Conservation (phyloP, 1,139 yeast genomes). For the Hyphopichia fennica region DNA sequence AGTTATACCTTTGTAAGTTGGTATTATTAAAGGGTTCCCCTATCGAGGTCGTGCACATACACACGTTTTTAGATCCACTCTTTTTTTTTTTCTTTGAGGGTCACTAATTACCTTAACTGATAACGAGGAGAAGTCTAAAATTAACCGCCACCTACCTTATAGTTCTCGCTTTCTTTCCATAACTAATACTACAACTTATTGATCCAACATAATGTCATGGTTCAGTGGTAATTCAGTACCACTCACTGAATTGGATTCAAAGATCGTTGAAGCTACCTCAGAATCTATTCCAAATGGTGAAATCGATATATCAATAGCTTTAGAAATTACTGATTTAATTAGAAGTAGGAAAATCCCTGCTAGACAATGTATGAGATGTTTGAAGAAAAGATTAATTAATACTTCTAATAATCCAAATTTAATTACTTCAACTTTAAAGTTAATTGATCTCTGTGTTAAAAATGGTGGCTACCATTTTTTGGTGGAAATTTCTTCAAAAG, state of each 20-base stretch:
- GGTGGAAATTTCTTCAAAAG: conserved; percentile 76
- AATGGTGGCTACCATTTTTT: conserved; percentile 90
- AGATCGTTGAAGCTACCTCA: conserved; percentile 78
- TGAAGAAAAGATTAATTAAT: conserved; percentile 70
- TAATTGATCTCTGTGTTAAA: conserved; percentile 85
- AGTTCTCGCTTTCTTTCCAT: too few species aligned
- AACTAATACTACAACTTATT: too few species aligned
- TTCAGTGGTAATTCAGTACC: conserved; percentile 47
- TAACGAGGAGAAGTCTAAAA: background rate
- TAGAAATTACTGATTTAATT: conserved; percentile 86
- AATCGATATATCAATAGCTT: conserved; percentile 72
- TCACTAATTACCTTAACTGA: background rate
- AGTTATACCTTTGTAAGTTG: too few species aligned
- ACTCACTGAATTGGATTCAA: conserved; percentile 56
- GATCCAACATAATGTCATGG: conserved; percentile 72
- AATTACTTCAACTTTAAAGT: conserved; percentile 69
- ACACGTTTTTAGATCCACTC: too few species aligned
- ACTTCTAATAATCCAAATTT: conserved; percentile 71
- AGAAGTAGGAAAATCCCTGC: conserved; percentile 82
- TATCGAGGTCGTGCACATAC: too few species aligned
- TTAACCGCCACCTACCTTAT: too few species aligned
- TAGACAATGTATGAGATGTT: conserved; percentile 78
- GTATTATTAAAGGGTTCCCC: too few species aligned
- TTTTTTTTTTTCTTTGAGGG: background rate
- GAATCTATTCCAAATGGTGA: conserved; percentile 93